Evolutionary conservation across 2,329 filamentous ascomycete genomes (phyloP).

Genomic region (Periconia sp.): DNA sequence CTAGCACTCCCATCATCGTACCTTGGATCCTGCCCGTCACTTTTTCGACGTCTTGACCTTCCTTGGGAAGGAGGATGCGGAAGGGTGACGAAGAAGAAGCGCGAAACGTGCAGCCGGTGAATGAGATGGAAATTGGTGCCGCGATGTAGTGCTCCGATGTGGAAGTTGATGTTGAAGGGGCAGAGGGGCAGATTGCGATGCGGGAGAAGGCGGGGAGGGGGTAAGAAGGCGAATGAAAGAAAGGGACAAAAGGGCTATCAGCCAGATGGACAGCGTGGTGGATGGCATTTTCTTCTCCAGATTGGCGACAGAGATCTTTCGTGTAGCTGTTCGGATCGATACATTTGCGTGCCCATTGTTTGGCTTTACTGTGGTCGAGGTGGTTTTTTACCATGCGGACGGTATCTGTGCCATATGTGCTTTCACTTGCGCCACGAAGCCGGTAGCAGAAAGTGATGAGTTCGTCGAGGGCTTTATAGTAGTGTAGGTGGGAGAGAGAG

Average conservation of each 20-base stretch:
- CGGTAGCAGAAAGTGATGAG: conserved; percentile 37
- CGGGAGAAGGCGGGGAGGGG: conserved; percentile 31
- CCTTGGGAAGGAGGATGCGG: conserved; percentile 27
- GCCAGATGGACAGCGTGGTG: conserved; percentile 33
- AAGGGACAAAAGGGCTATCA: conserved; percentile 30
- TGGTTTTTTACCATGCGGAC: conserved; percentile 31
- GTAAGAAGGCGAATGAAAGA: not conserved
- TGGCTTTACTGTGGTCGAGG: conserved; percentile 23
- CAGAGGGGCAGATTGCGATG: conserved; percentile 32
- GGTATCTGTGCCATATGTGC: conserved; percentile 22
- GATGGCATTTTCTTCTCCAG: conserved; percentile 25
- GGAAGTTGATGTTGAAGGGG: conserved; percentile 4
- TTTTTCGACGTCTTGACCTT: conserved; percentile 16
- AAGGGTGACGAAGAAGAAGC: conserved; percentile 20
- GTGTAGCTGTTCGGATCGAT: conserved; percentile 27
- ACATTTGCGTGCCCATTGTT: conserved; percentile 30
- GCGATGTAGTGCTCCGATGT: conserved; percentile 22
- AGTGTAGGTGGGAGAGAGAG: conserved; percentile 23
- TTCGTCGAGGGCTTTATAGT: conserved; percentile 32
- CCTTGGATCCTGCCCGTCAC: conserved; percentile 33
- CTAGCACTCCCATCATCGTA: conserved; percentile 39
- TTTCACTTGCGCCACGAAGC: conserved; percentile 27
- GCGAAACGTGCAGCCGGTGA: conserved; percentile 19
- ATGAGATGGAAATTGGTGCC: conserved; percentile 28
- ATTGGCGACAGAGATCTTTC: conserved; percentile 23